Evolutionary conservation across 305 asterid species (phyloP), one percentile per base, ranked within the genome.

Genomic region (Striga hermonthica): DNA sequence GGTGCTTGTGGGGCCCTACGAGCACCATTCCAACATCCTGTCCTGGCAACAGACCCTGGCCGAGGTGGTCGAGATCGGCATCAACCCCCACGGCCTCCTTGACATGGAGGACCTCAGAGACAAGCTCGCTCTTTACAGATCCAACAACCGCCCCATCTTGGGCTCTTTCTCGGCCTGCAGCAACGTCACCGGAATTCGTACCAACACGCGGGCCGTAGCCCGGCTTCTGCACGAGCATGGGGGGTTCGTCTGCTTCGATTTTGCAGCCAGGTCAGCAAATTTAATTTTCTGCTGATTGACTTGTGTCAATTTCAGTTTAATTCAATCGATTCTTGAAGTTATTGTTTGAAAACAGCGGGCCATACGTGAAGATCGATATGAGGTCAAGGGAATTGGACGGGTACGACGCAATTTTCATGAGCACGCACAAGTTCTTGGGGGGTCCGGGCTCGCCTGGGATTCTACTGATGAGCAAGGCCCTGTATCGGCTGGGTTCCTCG

Each of bases 41-140:
- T 12, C 56, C 9, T 49, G 56, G 56, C 56, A 49, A 4, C 56
- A 49, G 56, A 49, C 28, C 56, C 34, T 49, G 56, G 56, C 56
- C 28, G 56, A 49, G 31, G 56, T 49, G 4, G 56, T 49, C 4
- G 56, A 49, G 56, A 49, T 49, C 9, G 56, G 56, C 28, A 16
- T 49, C 56, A 28, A 49, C 56, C 10, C 9, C 0, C 4, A 1
- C 0, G 56, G 56, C 11, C 56, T 49, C 0, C 22, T 49, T 28
- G 31, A 49, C 56, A 49, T 14, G 7, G 56, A 14, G 8, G 28
- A 8, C 9, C 15, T 49, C 28, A 49, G 34, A 2, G 56, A 49
- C 3, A 14, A 15, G 31, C 56, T 49, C 56, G 56, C 13, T 14
- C 15, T 13, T 28, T 49, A 49, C 9, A 49, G 15, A 14, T 49